Evolutionary conservation across 1,139 yeast species (phyloP).

Genomic region (Pichia sp.): DNA sequence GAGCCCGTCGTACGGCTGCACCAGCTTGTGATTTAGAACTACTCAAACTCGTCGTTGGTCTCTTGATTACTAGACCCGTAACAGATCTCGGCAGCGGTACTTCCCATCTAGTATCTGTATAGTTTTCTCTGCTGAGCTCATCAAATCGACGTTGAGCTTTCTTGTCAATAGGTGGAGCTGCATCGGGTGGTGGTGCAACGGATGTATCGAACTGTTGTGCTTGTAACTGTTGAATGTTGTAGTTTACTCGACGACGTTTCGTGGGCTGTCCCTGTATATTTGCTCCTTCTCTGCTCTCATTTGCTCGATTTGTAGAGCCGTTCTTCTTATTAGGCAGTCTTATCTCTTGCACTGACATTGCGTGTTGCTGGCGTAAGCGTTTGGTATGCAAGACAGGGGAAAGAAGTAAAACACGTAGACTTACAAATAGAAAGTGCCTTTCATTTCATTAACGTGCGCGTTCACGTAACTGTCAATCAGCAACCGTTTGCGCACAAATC

Average conservation of each 20-base stretch:
- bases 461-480: too few species aligned
- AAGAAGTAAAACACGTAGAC: too few species aligned
- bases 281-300: too few species aligned
- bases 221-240: conserved; percentile 26
- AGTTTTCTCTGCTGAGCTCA: conserved; percentile 36
- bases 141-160: conserved; percentile 31
- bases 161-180: too few species aligned
- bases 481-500: conserved; percentile 76
- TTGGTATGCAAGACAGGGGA: too few species aligned
- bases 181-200: conserved; percentile 23
- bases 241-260: conserved; percentile 26
- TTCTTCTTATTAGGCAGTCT: too few species aligned
- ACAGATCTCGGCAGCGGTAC: conserved; percentile 32
- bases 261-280: neutral
- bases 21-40: too few species aligned
- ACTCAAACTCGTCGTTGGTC: conserved; percentile 16
- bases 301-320: too few species aligned
- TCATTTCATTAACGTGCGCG: too few species aligned
- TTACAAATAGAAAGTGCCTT: too few species aligned
- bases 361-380: conserved; percentile 46
- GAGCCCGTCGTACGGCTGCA: conserved; percentile 29
- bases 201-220: conserved; percentile 22
- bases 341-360: conserved; percentile 2
- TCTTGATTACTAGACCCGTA: conserved; percentile 14
- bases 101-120: conserved; percentile 29